These are phyloP conservation scores for Cryphonectria nitschkei DNA, from an alignment of 2,329 filamentous ascomycete genomes.

Conservation along the genomic window DNA sequence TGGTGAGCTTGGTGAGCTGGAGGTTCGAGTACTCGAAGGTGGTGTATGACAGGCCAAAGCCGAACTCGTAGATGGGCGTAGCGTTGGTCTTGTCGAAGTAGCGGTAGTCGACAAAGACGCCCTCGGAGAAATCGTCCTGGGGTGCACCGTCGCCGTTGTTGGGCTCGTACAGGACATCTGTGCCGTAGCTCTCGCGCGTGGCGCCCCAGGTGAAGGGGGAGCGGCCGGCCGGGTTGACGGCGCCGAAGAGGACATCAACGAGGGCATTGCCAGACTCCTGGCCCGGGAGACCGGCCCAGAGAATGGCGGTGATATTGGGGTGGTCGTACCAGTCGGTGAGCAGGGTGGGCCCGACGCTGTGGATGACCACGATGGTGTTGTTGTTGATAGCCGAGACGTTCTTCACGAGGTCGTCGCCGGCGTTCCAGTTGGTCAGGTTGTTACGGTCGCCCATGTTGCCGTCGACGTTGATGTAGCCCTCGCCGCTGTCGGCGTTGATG, in stretches of 20 bases:
- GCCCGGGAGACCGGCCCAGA: slow-evolving; percentile 82
- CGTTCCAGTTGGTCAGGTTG: slow-evolving; percentile 88
- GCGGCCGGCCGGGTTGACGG: slow-evolving; percentile 75
- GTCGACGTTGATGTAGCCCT: slow-evolving; percentile 83
- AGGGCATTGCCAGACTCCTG: slow-evolving; percentile 83
- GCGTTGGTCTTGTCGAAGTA: slow-evolving; percentile 70
- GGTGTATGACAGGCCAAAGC: slow-evolving; percentile 79
- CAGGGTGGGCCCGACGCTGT: slow-evolving; percentile 80
- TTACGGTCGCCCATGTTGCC: slow-evolving; percentile 87
- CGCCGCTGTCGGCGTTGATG: slow-evolving; percentile 83
- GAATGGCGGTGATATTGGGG: slow-evolving; percentile 79
- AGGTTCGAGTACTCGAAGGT: slow-evolving; percentile 77
- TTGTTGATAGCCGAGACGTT: slow-evolving; percentile 77
- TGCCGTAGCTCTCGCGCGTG: slow-evolving; percentile 68
- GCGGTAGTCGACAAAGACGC: slow-evolving; percentile 81
- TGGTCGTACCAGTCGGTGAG: slow-evolving; percentile 75
- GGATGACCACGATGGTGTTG: slow-evolving; percentile 92
- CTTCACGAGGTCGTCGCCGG: slow-evolving; percentile 79
- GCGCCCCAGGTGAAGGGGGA: slow-evolving; percentile 80
- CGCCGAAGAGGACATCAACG: slow-evolving; percentile 81
- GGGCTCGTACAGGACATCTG: slow-evolving; percentile 66
- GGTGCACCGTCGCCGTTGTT: slow-evolving; percentile 70
- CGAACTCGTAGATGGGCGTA: slow-evolving; percentile 79
- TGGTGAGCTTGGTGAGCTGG: slow-evolving; percentile 52
- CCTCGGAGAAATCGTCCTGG: slow-evolving; percentile 76